Conservation (phyloP, 2,329 filamentous ascomycete genomes). For the Trichophyton mentagrophytes region DNA sequence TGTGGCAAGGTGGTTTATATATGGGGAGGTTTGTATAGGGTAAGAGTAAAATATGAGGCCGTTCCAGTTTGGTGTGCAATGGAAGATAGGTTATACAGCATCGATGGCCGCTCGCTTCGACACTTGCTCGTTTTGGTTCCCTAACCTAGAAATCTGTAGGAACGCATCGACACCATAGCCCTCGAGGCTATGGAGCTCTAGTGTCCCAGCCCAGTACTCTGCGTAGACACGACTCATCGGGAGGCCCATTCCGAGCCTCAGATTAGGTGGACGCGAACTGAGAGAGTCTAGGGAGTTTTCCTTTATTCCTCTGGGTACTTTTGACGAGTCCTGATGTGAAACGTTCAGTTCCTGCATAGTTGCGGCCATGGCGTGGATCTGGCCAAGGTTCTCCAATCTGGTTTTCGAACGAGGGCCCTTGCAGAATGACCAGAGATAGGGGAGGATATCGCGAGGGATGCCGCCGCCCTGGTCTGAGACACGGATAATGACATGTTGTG, state of each 20-base stretch:
- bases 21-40: neutral
- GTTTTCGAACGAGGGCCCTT: conserved; percentile 72
- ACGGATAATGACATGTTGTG: conserved; percentile 89
- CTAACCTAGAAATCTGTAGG: conserved; percentile 86
- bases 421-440: conserved; percentile 91
- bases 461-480: conserved; percentile 93
- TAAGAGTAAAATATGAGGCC: neutral
- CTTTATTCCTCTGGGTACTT: conserved; percentile 16
- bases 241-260: conserved; percentile 82
- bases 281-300: conserved; percentile 65
- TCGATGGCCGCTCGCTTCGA: conserved; percentile 66
- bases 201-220: conserved; percentile 91
- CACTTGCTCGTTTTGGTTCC: conserved; percentile 95
- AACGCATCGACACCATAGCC: conserved; percentile 96
- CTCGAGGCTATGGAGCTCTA: conserved; percentile 84
- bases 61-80: neutral
- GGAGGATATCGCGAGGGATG: conserved; percentile 69
- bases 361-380: conserved; percentile 82
- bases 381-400: conserved; percentile 69
- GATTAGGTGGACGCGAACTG: conserved; percentile 68
- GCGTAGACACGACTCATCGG: conserved; percentile 91
- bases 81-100: conserved; percentile 42
- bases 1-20: neutral
- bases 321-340: conserved; percentile 16
- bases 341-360: conserved; percentile 75